These are phyloP conservation scores for Aristolochia contorta DNA, from an alignment of 164 flowering plant genomes.

Conservation along the genomic window DNA sequence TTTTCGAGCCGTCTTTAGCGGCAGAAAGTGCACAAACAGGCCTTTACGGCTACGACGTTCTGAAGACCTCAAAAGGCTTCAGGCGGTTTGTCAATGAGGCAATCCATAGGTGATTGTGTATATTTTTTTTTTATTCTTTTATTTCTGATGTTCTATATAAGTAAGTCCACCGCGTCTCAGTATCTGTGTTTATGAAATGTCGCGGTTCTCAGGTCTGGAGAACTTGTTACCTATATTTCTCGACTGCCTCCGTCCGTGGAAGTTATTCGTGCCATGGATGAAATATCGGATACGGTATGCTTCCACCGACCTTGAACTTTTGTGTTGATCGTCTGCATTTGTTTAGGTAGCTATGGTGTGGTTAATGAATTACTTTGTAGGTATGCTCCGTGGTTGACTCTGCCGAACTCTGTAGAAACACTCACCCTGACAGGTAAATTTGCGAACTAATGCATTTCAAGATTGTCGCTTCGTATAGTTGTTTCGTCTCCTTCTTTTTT, in stretches of 20 bases:
- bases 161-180: neutral
- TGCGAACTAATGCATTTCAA: neutral
- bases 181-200: neutral
- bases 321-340: neutral
- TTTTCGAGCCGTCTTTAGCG: conserved; percentile 24
- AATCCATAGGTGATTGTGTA: conserved; percentile 46
- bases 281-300: conserved; percentile 72
- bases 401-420: conserved; percentile 81
- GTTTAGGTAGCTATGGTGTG: neutral
- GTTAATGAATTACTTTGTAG: conserved; percentile 20
- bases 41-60: conserved; percentile 69
- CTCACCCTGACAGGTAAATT: conserved; percentile 87
- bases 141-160: no score
- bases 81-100: conserved; percentile 78
- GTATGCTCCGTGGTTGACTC: conserved; percentile 91
- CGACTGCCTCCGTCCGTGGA: conserved; percentile 55
- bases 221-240: conserved; percentile 53
- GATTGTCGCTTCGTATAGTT: neutral
- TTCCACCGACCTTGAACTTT: neutral
- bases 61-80: conserved; percentile 71
- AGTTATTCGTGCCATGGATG: conserved; percentile 76
- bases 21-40: conserved; percentile 39
- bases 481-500: neutral
- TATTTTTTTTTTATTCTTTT: neutral
- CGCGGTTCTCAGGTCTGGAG: conserved; percentile 50